Conservation (phyloP, 192 early-diverging fungal genomes). For the Gonapodya prolifera region DNA sequence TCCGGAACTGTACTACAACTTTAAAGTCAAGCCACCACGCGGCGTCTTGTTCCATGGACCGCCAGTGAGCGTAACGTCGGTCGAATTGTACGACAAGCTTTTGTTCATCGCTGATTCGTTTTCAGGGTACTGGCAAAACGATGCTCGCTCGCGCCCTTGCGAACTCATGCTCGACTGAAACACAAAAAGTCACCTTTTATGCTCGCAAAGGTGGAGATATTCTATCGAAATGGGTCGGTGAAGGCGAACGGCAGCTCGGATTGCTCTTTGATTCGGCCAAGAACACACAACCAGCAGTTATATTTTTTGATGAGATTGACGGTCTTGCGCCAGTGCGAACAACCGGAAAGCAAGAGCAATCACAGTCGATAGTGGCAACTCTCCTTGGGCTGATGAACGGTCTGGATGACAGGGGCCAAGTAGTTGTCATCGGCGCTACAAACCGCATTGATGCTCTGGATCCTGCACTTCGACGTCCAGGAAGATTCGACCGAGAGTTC, state of each 20-base stretch:
- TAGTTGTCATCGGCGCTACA: conserved; percentile 65
- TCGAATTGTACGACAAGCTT: background rate
- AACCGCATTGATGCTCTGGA: conserved; percentile 65
- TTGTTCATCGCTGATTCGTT: background rate
- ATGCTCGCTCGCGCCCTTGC: conserved; percentile 41
- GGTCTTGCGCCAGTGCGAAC: conserved; percentile 50
- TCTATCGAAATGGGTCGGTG: conserved; percentile 63
- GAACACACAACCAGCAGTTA: conserved; percentile 54
- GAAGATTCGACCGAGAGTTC: conserved; percentile 61
- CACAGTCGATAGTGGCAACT: conserved; percentile 60
- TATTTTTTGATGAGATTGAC: conserved; percentile 76
- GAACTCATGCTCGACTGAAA: conserved; percentile 23
- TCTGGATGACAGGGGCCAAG: conserved; percentile 52
- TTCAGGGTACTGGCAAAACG: conserved; percentile 55
- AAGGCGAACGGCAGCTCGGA: conserved; percentile 50
- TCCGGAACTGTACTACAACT: conserved; percentile 44
- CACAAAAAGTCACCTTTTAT: conserved; percentile 49
- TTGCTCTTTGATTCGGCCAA: conserved; percentile 58
- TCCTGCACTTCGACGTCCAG: conserved; percentile 60
- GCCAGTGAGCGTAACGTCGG: conserved; percentile 22
- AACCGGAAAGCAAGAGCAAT: conserved; percentile 46
- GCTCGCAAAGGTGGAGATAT: conserved; percentile 57
- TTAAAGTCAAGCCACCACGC: conserved; percentile 42
- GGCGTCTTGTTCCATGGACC: conserved; percentile 63
- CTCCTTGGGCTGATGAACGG: conserved; percentile 68